Percentiles rank a stretch among this genome's conserved stretches.
Evolutionary conservation across 257 asterid species (phyloP).

Genomic region (Rhazya stricta): DNA sequence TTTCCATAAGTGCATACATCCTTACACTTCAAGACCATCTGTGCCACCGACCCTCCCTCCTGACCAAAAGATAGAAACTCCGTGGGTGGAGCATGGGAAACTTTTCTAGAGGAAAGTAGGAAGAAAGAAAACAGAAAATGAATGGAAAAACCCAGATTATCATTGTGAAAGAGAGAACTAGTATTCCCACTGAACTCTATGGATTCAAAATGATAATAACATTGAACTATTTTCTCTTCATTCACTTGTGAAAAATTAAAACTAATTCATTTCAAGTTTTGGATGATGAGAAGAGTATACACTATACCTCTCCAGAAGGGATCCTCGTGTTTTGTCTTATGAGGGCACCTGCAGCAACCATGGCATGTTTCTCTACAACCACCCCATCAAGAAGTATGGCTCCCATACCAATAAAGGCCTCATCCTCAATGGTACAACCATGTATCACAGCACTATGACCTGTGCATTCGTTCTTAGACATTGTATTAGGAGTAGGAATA

Average conservation of each 20-base stretch:
- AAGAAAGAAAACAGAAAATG: background rate
- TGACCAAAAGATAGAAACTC: background rate
- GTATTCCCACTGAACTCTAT: background rate
- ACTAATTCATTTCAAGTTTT: background rate
- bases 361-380: conserved; percentile 74
- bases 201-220: background rate
- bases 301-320: conserved; percentile 38
- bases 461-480: conserved; percentile 21
- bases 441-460: conserved; percentile 91
- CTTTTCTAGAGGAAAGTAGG: background rate
- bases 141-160: background rate
- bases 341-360: conserved; percentile 93
- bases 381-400: conserved; percentile 88
- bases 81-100: background rate
- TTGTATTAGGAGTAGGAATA: no score
- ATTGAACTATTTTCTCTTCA: background rate
- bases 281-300: background rate
- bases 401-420: conserved; percentile 89
- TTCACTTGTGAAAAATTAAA: background rate
- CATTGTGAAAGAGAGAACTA: background rate
- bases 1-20: background rate
- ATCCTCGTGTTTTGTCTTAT: conserved; percentile 69
- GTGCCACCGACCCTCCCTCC: background rate
- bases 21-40: background rate
- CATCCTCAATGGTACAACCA: conserved; percentile 82